Evolutionary conservation across 2,329 filamentous ascomycete species (phyloP).

Genomic region (Cladophialophora yegresii): DNA sequence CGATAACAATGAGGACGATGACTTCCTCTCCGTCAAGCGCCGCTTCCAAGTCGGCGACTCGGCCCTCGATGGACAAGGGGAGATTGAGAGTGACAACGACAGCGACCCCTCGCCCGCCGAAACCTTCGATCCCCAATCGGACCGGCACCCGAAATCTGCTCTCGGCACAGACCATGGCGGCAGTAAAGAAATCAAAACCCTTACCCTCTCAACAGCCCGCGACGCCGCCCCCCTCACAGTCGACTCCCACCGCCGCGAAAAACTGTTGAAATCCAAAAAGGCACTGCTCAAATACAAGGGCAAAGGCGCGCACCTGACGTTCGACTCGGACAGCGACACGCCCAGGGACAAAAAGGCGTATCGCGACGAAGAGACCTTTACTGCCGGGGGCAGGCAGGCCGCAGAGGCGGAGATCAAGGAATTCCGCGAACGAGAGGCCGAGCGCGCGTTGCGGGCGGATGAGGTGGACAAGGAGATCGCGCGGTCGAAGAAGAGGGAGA

Average conservation of each 20-base stretch:
- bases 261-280: conserved; percentile 93
- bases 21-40: conserved; percentile 85
- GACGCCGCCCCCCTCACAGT: conserved; percentile 72
- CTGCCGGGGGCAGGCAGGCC: conserved; percentile 61
- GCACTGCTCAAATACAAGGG: conserved; percentile 88
- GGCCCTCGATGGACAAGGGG: conserved; percentile 48
- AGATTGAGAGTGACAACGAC: conserved; percentile 39
- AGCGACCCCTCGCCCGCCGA: conserved; percentile 2
- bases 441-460: conserved; percentile 73
- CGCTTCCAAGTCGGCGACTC: conserved; percentile 73
- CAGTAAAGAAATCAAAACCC: conserved; percentile 54
- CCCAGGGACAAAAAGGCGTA: conserved; percentile 85
- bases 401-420: conserved; percentile 63
- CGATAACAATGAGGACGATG: conserved; percentile 61
- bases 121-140: conserved; percentile 35
- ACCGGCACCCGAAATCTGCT: conserved; percentile 28
- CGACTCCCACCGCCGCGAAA: conserved; percentile 93
- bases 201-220: conserved; percentile 50
- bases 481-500: conserved; percentile 66
- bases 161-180: conserved; percentile 15
- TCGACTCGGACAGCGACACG: conserved; percentile 66
- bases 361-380: conserved; percentile 80
- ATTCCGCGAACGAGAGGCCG: conserved; percentile 76
- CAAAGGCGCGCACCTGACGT: conserved; percentile 80
- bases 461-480: conserved; percentile 77